These are phyloP conservation scores for Coffea humblotiana DNA, from an alignment of 305 asterid species.

Conservation along the genomic window DNA sequence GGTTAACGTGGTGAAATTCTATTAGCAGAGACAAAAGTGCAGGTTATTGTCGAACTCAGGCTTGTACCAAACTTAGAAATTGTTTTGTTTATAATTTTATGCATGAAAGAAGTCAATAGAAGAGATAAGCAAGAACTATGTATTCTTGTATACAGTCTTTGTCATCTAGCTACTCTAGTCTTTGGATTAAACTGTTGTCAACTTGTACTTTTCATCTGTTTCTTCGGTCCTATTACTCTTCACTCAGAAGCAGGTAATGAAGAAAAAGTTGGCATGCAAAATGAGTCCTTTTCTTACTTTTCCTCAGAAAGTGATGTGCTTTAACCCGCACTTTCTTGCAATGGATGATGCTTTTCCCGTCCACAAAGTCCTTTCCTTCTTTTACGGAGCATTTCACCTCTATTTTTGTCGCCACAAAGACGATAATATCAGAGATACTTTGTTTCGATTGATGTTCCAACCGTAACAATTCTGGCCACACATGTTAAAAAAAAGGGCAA, in stretches of 20 bases:
- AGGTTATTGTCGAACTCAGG: too few relatives aligned
- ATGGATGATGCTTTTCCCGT: slow-evolving; percentile 6
- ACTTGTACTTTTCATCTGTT: not conserved
- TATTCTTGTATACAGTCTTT: not conserved
- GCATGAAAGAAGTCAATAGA: not conserved
- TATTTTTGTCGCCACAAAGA: slow-evolving; percentile 1
- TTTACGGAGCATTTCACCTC: not conserved
- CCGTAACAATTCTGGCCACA: slow-evolving; percentile 3
- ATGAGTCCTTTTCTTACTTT: slow-evolving; percentile 12
- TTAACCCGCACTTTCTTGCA: slow-evolving; percentile 7
- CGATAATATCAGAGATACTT: not conserved
- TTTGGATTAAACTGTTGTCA: not conserved
- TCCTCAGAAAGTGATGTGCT: slow-evolving; percentile 25
- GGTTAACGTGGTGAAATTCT: not conserved
- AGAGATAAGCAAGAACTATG: not conserved
- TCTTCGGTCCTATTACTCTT: not conserved
- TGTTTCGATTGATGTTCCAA: not conserved
- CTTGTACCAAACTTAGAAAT: too few relatives aligned
- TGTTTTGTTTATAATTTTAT: not conserved
- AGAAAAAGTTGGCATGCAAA: slow-evolving; percentile 7
- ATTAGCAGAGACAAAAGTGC: not conserved
- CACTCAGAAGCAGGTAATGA: not conserved
- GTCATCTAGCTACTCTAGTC: not conserved
- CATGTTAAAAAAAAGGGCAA: not conserved
- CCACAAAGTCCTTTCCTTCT: slow-evolving; percentile 4